A percentile compares a stretch with the other conserved stretches of the same genome.
Evolutionary conservation across 345 rosid genomes (phyloP).

Genomic region (Laguncularia racemosa): DNA sequence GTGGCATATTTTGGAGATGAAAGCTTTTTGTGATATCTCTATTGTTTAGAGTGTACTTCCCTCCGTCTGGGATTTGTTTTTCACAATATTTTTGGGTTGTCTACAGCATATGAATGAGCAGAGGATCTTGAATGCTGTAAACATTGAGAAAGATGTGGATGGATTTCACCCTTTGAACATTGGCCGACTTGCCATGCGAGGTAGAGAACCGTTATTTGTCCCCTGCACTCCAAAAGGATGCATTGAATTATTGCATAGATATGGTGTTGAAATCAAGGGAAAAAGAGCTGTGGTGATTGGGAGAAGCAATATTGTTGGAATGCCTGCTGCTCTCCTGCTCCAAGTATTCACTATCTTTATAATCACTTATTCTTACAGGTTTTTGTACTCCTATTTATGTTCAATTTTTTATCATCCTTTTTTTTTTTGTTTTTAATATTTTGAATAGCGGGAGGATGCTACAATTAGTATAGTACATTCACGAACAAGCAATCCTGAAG

Average conservation of each 20-base stretch:
- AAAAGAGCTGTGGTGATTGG: slow-evolving; percentile 82
- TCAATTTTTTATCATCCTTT: too few species aligned
- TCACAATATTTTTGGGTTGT: neutral
- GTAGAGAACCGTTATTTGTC: slow-evolving; percentile 72
- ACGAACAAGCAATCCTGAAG: slow-evolving; percentile 69
- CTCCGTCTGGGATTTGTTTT: neutral
- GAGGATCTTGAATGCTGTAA: slow-evolving; percentile 61
- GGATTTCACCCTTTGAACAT: slow-evolving; percentile 86
- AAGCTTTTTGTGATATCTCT: too few species aligned
- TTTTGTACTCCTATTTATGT: neutral
- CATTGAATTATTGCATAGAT: slow-evolving; percentile 71
- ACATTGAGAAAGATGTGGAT: slow-evolving; percentile 81
- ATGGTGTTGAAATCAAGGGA: slow-evolving; percentile 66
- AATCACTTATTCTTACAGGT: neutral
- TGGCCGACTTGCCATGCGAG: slow-evolving; percentile 81
- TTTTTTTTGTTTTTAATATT: neutral
- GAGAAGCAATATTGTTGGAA: slow-evolving; percentile 90
- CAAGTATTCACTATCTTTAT: slow-evolving; percentile 37
- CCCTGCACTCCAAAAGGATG: slow-evolving; percentile 96
- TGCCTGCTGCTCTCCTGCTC: slow-evolving; percentile 83
- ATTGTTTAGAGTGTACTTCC: neutral
- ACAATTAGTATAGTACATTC: slow-evolving; percentile 72
- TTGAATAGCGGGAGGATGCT: slow-evolving; percentile 72
- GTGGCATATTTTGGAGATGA: too few species aligned
- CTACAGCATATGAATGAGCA: slow-evolving; percentile 75